These are phyloP conservation scores for Aspergillus carbonarius DNA, from an alignment of 2,329 filamentous ascomycete species.

Conservation along the genomic window DNA sequence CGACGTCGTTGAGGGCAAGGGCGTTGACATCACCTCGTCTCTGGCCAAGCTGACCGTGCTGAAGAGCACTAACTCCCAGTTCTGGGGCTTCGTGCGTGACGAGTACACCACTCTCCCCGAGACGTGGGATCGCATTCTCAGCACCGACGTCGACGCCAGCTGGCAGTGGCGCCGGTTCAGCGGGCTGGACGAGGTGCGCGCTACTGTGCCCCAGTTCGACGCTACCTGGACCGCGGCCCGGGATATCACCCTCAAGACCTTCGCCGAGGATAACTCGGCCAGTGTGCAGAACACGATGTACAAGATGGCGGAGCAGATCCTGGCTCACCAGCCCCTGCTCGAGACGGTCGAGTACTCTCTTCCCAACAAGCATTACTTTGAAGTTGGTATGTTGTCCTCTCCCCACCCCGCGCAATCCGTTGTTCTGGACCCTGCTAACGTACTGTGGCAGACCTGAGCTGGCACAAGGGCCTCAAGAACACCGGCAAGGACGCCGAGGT, in stretches of 20 bases:
- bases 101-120: slow-evolving; percentile 90
- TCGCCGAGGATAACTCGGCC: slow-evolving; percentile 85
- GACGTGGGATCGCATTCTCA: slow-evolving; percentile 92
- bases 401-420: not conserved
- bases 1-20: slow-evolving; percentile 63
- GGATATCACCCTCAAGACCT: slow-evolving; percentile 83
- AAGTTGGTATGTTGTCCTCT: slow-evolving; percentile 63
- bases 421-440: slow-evolving; percentile 6
- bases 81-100: slow-evolving; percentile 90
- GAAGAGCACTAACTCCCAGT: slow-evolving; percentile 94
- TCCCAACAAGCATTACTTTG: slow-evolving; percentile 99
- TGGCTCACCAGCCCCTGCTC: slow-evolving; percentile 70
- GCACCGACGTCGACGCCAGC: slow-evolving; percentile 81
- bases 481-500: slow-evolving; percentile 94
- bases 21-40: slow-evolving; percentile 72
- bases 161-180: slow-evolving; percentile 83
- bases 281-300: slow-evolving; percentile 99
- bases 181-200: slow-evolving; percentile 65
- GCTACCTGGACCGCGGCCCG: slow-evolving; percentile 74
- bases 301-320: slow-evolving; percentile 90
- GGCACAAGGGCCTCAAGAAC: slow-evolving; percentile 95
- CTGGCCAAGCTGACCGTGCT: slow-evolving; percentile 83
- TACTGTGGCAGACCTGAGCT: slow-evolving; percentile 71
- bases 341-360: slow-evolving; percentile 76
- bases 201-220: slow-evolving; percentile 68